Evolutionary conservation across 805 yeast genomes (phyloP), one percentile per base, ranked within the genome.

Genomic region (Yamadazyma endophytica): DNA sequence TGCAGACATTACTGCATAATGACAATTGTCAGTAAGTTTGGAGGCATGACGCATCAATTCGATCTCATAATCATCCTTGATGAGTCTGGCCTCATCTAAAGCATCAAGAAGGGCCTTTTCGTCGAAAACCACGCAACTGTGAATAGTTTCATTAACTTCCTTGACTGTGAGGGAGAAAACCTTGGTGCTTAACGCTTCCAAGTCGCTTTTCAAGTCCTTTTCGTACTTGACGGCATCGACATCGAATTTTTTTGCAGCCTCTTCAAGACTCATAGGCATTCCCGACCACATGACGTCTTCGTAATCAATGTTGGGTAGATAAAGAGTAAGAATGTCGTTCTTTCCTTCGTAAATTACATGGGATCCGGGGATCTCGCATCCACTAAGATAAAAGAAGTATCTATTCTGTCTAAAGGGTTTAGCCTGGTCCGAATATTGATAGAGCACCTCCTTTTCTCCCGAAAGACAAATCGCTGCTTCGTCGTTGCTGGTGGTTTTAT

Each of bases 251-350:
- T 63, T 52, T 29, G 56, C 32, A 0, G 96, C 96, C 13, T 81
- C 79, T 28, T 80, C 79, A 3, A 69, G 41, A 23, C 75, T 62
- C 31, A 86, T 41, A 4, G 98, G 98, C 57, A 82, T 50, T 0
- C 98, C 98, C 36, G 92, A 80, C 98, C 98, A 90, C 87, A 92
- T 82, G 24, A 90, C 82, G 51, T 86, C 96, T 26, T 92, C 97
- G 25, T 71, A 61, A 50, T 88, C 96, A 23, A 90, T 68, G 32
- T 82, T 74, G 1, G 97, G 97, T 31, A 92, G 64, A 49, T 82
- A 90, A 16, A 90, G 61, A 0, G 79, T 76, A 39, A 87, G 65
- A 32, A 75, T 68, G 26, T 80, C 85, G 5, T 56, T 44, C 3
- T 43, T 49, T 22, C 78, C 48, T 29, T 75, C 64, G 50, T 73